These are phyloP conservation scores for Hippophae rhamnoides DNA, from an alignment of 306 rosid genomes.

Conservation along the genomic window DNA sequence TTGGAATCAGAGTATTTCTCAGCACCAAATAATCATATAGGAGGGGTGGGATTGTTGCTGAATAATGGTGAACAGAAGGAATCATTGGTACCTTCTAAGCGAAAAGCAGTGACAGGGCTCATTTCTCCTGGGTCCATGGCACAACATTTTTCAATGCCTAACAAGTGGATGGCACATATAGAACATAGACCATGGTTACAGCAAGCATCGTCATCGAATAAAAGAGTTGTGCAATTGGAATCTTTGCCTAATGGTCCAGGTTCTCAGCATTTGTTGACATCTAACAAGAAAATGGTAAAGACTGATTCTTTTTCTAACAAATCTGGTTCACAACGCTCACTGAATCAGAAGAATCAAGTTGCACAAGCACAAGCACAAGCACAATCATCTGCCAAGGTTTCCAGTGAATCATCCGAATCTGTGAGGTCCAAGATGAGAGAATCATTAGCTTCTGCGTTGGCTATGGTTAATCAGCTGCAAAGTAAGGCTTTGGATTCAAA, in stretches of 20 bases:
- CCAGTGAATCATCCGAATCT: conserved; percentile 58
- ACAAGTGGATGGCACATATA: conserved; percentile 44
- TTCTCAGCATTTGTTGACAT: conserved; percentile 21
- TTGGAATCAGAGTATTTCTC: conserved; percentile 25
- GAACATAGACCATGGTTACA: conserved; percentile 76
- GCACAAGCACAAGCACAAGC: conserved; percentile 12
- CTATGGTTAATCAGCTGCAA: conserved; percentile 49
- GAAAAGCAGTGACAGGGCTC: conserved; percentile 51
- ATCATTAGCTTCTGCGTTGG: conserved; percentile 67
- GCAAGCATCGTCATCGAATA: conserved; percentile 36
- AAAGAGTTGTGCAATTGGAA: conserved; percentile 32
- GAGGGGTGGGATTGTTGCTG: conserved; percentile 29
- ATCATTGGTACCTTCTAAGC: conserved; percentile 42
- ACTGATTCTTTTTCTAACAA: conserved; percentile 42
- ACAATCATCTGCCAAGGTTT: conserved; percentile 31
- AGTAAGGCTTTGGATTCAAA: conserved; percentile 20
- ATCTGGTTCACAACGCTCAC: conserved; percentile 47
- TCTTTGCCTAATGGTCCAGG: conserved; percentile 30
- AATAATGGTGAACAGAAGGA: conserved; percentile 29
- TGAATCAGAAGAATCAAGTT: conserved; percentile 42
- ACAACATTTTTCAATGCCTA: conserved; percentile 28
- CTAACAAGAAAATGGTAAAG: conserved; percentile 53
- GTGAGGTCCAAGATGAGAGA: conserved; percentile 98
- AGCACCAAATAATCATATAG: conserved; percentile 25
- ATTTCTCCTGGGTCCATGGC: conserved; percentile 15